Evolutionary conservation across 768 basidiomycete species (phyloP).

Genomic region (Boletus reticuloceps): DNA sequence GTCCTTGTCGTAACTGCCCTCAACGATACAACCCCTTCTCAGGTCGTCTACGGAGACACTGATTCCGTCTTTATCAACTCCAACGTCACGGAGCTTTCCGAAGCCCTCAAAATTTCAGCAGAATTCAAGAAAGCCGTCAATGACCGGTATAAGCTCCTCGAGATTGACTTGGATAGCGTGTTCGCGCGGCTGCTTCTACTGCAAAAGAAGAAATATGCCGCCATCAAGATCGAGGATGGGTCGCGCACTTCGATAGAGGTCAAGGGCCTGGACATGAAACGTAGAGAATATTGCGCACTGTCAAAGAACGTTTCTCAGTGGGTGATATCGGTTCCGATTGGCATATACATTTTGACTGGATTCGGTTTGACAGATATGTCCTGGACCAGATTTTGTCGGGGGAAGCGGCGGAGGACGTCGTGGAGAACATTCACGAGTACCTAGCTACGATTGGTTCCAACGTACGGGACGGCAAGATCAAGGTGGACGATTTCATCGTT

Average conservation of each 20-base stretch:
- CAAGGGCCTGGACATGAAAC: conserved; percentile 99
- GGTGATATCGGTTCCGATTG: conserved; percentile 28
- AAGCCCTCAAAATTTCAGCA: conserved; percentile 88
- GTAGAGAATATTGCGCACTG: conserved; percentile 88
- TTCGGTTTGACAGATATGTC: conserved; percentile 60
- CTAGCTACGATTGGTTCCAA: conserved; percentile 72
- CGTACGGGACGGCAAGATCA: conserved; percentile 72
- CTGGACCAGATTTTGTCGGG: conserved; percentile 90
- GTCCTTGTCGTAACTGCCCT: background rate
- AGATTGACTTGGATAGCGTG: conserved; percentile 93
- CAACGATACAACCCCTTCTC: background rate
- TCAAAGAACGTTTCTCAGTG: conserved; percentile 94
- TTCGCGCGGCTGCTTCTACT: conserved; percentile 90
- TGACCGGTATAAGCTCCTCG: conserved; percentile 90
- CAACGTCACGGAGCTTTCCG: conserved; percentile 81
- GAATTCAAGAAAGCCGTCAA: conserved; percentile 97
- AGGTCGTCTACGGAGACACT: conserved; percentile 99
- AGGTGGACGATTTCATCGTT: conserved; percentile 92
- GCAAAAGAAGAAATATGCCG: conserved; percentile 99
- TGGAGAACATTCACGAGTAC: conserved; percentile 92
- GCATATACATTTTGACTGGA: conserved; percentile 1
- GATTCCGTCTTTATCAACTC: conserved; percentile 99
- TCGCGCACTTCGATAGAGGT: conserved; percentile 78
- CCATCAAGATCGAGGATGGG: conserved; percentile 89
- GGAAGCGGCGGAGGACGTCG: conserved; percentile 83